phyloP scores from a whole-genome alignment of 164 flowering plant genomes.

The Umbellularia californica region DNA sequence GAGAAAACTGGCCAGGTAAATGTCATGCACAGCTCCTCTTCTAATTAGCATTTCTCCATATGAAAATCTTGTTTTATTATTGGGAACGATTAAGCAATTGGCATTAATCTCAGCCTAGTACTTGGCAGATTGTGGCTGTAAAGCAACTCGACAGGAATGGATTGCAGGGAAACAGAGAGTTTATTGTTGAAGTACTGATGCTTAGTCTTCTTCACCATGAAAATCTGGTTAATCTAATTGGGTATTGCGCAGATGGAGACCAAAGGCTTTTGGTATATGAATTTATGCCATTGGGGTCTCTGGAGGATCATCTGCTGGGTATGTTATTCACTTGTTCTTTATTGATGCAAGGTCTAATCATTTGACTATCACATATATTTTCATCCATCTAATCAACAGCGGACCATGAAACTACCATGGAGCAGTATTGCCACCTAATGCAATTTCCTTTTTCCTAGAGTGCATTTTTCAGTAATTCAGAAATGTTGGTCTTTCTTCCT shows the following conservation, averaged over 20 bases:
- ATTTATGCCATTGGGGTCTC: slow-evolving; percentile 59
- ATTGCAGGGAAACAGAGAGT: slow-evolving; percentile 74
- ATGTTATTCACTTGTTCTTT: slow-evolving; percentile 5
- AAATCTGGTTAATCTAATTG: slow-evolving; percentile 68
- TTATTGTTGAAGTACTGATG: slow-evolving; percentile 80
- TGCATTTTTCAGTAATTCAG: no score
- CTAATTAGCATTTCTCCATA: background rate
- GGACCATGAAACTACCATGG: background rate
- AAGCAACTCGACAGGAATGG: slow-evolving; percentile 80
- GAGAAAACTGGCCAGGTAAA: slow-evolving; percentile 25
- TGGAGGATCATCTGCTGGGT: slow-evolving; percentile 78
- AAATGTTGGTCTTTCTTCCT: no score
- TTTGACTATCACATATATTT: no score
- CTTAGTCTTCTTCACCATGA: slow-evolving; percentile 61
- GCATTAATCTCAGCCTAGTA: background rate
- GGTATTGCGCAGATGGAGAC: slow-evolving; percentile 83
- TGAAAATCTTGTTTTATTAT: background rate
- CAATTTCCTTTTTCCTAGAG: no score
- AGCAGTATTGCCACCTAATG: no score
- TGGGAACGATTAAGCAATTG: no score
- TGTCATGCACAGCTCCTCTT: background rate
- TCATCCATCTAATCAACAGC: background rate
- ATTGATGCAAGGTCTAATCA: background rate
- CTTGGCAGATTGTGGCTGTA: slow-evolving; percentile 54
- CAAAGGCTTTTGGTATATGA: slow-evolving; percentile 79